Evolutionary conservation across 2,329 filamentous ascomycete genomes (phyloP), one percentile per base, ranked within the genome.

Genomic region (Arthroderma sp.): DNA sequence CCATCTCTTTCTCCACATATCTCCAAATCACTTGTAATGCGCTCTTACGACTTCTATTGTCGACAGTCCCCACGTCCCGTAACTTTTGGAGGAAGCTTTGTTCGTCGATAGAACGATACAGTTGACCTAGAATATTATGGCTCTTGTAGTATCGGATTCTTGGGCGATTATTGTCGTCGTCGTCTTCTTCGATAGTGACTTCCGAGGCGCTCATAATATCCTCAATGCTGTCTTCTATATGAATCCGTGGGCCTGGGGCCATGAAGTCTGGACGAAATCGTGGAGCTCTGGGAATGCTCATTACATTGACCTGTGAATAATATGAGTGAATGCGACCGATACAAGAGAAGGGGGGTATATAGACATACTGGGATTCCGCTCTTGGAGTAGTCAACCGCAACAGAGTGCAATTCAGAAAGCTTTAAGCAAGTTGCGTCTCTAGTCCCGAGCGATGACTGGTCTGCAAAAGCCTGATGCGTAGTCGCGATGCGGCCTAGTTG

Each of bases 51-150:
- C 28, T 39, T 5, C 15, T 13, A 35, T 35, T 54, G 1, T 35
- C 35, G 11, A 63, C 6, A 62, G 63, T 2, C 68, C 61, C 0
- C 54, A 62, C 13, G 66, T 65, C 47, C 68, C 73, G 39, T 79
- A 83, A 70, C 4, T 78, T 67, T 7, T 70, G 63, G 74, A 84
- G 85, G 44, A 91, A 86, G 55, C 78, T 77, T 49, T 77, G 76
- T 68, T 93, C 88, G 63, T 94, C 82, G 9, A 94, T 83, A 0
- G 77, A 79, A 1, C 87, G 81, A 66, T 87, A 93, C 0, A 94
- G 74, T 3, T 77, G 70, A 0, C 88, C 88, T 0, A 93, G 77
- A 0, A 86, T 75, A 62, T 87, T 88, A 0, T 81, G 63, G 1
- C 85, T 89, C 33, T 69, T 70, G 67, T 93, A 91, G 66, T 83